A percentile compares a stretch with the other conserved stretches of the same genome.
These are phyloP conservation scores for Tetrapyrgos nigripes DNA, from an alignment of 1,284 basidiomycete species.

Conservation along the genomic window DNA sequence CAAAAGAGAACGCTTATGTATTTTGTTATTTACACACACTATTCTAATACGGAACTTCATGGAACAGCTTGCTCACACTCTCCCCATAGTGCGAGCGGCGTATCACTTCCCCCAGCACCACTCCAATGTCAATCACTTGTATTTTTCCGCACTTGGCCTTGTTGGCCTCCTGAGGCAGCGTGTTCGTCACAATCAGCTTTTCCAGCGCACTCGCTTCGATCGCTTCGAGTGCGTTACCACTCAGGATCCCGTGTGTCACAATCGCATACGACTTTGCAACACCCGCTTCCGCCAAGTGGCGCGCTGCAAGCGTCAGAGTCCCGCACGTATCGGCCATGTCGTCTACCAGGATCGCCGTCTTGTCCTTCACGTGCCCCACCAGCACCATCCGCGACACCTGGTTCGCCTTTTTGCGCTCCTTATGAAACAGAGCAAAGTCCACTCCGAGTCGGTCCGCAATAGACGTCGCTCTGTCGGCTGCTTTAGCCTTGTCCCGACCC, in stretches of 20 bases:
- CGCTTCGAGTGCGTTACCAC: conserved; percentile 83
- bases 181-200: conserved; percentile 98
- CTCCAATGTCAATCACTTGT: conserved; percentile 95
- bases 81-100: conserved; percentile 89
- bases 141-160: conserved; percentile 83
- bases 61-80: conserved; percentile 83
- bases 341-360: conserved; percentile 97
- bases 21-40: not conserved
- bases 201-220: conserved; percentile 83
- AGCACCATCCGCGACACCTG: conserved; percentile 99
- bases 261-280: conserved; percentile 87
- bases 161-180: conserved; percentile 90
- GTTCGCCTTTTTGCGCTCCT: conserved; percentile 99
- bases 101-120: conserved; percentile 97
- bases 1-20: too few species aligned
- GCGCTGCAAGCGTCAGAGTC: conserved; percentile 92
- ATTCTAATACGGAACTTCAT: conserved; percentile 82
- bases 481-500: not conserved
- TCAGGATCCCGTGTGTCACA: conserved; percentile 97
- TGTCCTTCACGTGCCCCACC: conserved; percentile 93
- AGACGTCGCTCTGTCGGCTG: conserved; percentile 83
- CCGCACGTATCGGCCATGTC: conserved; percentile 99
- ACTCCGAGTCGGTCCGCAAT: conserved; percentile 97
- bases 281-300: conserved; percentile 90
- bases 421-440: conserved; percentile 99